Evolutionary conservation across 1,284 basidiomycete species (phyloP).

Genomic region (Pterulicium gracile): DNA sequence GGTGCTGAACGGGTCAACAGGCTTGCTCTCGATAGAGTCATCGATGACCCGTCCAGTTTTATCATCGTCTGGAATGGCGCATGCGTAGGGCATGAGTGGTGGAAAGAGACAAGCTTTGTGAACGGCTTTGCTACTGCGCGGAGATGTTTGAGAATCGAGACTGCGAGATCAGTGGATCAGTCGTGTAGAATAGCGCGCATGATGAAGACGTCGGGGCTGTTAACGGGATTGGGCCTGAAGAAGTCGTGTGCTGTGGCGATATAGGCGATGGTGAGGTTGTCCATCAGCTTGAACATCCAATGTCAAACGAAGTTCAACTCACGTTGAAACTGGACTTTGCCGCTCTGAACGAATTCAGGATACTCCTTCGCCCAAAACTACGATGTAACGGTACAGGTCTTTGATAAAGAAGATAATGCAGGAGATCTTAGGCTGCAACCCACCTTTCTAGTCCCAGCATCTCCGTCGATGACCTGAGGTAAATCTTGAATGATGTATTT

Average conservation of each 20-base stretch:
- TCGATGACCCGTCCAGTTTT: no score
- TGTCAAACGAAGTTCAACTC: no score
- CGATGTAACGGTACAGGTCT: neutral
- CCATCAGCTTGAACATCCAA: no score
- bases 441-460: neutral
- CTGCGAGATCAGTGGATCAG: conserved; percentile 6
- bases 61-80: neutral
- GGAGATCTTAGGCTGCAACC: neutral
- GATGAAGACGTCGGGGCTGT: conserved; percentile 14
- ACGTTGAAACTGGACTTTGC: neutral
- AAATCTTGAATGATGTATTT: conserved; percentile 1
- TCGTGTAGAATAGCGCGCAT: conserved; percentile 14
- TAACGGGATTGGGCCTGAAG: conserved; percentile 16
- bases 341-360: neutral
- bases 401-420: neutral
- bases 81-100: conserved; percentile 4
- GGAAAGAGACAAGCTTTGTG: conserved; percentile 8
- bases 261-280: conserved; percentile 2
- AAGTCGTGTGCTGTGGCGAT: conserved; percentile 20
- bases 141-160: conserved; percentile 8
- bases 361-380: neutral
- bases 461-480: neutral
- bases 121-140: conserved; percentile 5
- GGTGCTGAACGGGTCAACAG: no score
- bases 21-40: no score